A percentile compares a stretch with the other conserved stretches of the same genome.
Evolutionary conservation across 164 flowering plant genomes (phyloP).

Genomic region (Santalum album): DNA sequence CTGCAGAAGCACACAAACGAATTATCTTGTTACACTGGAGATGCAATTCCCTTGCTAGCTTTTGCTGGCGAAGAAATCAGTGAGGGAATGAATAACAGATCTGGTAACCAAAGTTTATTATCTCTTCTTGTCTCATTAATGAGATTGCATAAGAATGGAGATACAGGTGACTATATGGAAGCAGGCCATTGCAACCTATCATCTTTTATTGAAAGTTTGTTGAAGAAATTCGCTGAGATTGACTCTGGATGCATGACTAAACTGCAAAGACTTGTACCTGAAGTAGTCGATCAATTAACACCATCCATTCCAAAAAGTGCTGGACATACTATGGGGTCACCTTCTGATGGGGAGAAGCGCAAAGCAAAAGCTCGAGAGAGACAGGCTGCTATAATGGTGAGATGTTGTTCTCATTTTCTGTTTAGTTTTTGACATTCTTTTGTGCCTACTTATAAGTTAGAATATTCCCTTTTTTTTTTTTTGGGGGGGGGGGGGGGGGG

Average conservation of each 20-base stretch:
- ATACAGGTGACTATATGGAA: conserved; percentile 29
- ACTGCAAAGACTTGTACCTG: conserved; percentile 64
- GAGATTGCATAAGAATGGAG: conserved; percentile 53
- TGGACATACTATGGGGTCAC: conserved; percentile 14
- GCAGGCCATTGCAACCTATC: conserved; percentile 45
- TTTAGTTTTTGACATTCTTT: background rate
- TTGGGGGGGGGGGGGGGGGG: too few relatives aligned
- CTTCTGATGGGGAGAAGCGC: conserved; percentile 54
- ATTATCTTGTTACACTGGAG: conserved; percentile 17
- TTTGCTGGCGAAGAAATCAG: conserved; percentile 56
- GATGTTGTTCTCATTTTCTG: conserved; percentile 9
- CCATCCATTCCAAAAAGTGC: conserved; percentile 17
- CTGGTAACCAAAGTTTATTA: conserved; percentile 53
- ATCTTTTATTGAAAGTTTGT: conserved; percentile 42
- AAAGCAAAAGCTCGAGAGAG: conserved; percentile 80
- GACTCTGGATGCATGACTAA: conserved; percentile 46
- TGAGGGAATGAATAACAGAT: conserved; percentile 18
- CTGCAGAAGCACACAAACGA: conserved; percentile 31
- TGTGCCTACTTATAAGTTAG: too few relatives aligned
- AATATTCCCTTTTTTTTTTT: too few relatives aligned
- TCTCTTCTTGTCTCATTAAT: conserved; percentile 70
- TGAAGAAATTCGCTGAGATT: conserved; percentile 70
- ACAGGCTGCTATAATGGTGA: conserved; percentile 90
- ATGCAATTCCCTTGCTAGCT: conserved; percentile 40
- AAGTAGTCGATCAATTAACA: conserved; percentile 38